Conservation (phyloP, 169 alveolate species). For the Eimeria maxima region DNA sequence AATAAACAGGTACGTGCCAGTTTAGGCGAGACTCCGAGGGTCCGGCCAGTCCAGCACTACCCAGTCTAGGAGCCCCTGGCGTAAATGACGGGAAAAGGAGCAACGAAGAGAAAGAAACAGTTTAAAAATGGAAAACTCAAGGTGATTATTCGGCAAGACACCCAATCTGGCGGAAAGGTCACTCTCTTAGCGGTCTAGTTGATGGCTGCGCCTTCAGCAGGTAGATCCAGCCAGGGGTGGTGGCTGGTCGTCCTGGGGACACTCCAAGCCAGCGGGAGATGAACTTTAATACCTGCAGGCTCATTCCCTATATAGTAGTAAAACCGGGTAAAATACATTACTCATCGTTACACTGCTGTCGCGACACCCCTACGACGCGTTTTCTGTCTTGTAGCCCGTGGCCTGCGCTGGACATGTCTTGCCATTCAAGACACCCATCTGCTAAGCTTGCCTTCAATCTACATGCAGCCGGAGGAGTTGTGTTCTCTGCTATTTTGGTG, state of each 20-base stretch:
- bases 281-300: background rate
- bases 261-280: background rate
- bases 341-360: background rate
- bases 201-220: constrained; percentile 28
- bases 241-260: constrained; percentile 50
- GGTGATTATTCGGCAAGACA: background rate
- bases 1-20: background rate
- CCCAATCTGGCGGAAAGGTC: background rate
- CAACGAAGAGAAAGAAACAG: background rate
- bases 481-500: background rate
- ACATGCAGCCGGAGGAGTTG: background rate
- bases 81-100: background rate
- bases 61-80: background rate
- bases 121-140: background rate
- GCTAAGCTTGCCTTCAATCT: background rate
- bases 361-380: background rate
- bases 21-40: constrained; percentile 26
- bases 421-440: background rate
- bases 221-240: constrained; percentile 68
- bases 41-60: constrained; percentile 65
- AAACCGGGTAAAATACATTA: background rate
- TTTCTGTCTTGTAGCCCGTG: background rate
- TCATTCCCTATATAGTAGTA: background rate
- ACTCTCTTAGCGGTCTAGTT: background rate
- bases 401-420: constrained; percentile 3